phyloP scores from a whole-genome alignment of 2,329 filamentous ascomycete genomes.

The Knoxdaviesia capensis region DNA sequence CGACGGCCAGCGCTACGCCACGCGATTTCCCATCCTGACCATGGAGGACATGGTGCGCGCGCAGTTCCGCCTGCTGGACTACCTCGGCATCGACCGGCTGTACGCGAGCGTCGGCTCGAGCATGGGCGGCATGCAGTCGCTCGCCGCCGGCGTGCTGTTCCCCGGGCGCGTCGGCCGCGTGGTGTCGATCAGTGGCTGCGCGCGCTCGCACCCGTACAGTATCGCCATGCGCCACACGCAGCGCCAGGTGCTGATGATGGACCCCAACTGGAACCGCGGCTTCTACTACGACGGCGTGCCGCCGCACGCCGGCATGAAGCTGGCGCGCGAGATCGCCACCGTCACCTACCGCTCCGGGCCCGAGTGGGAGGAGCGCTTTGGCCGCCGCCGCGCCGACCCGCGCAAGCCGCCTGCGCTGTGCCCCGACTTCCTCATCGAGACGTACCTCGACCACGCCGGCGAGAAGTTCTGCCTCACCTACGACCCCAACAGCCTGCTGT shows the following conservation, averaged over 20 bases:
- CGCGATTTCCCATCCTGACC: conserved; percentile 84
- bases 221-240: conserved; percentile 98
- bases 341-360: conserved; percentile 93
- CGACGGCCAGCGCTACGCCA: conserved; percentile 77
- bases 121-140: conserved; percentile 97
- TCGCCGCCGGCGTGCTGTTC: conserved; percentile 71
- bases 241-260: conserved; percentile 96
- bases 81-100: conserved; percentile 53
- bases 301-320: conserved; percentile 92
- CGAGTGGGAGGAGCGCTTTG: conserved; percentile 94
- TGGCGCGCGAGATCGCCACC: conserved; percentile 90
- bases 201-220: conserved; percentile 87
- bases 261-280: conserved; percentile 87
- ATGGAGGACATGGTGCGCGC: conserved; percentile 96
- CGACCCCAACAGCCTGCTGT: conserved; percentile 84
- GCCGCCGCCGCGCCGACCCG: conserved; percentile 66
- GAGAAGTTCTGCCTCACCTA: conserved; percentile 98
- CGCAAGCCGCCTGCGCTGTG: conserved; percentile 81
- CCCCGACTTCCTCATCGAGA: conserved; percentile 93
- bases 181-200: conserved; percentile 82
- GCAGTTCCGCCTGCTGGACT: conserved; percentile 75
- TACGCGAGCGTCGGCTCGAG: conserved; percentile 88
- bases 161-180: conserved; percentile 64
- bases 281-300: conserved; percentile 83
- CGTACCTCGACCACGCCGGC: conserved; percentile 90